Evolutionary conservation across 78 protist species (phyloP).

Genomic region (Planoprotostelium fungivorum): DNA sequence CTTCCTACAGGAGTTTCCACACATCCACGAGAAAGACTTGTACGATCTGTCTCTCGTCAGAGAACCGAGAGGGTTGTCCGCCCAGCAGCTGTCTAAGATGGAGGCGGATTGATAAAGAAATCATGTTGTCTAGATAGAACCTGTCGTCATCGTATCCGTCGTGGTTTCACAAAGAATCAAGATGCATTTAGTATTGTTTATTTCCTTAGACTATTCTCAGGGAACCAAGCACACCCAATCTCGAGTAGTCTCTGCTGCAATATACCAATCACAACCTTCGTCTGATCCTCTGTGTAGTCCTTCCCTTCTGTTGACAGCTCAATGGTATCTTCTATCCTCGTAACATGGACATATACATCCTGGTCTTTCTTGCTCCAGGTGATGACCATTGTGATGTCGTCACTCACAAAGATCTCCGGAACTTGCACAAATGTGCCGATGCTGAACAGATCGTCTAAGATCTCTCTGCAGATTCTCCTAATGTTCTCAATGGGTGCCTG

Average conservation of each 20-base stretch:
- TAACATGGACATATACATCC: background rate
- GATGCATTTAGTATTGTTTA: background rate
- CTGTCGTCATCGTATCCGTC: too few relatives aligned
- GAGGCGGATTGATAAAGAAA: background rate
- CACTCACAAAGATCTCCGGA: background rate
- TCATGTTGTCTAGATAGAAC: too few relatives aligned
- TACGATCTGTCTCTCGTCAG: constrained; percentile 49
- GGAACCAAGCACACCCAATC: background rate
- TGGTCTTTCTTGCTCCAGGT: background rate
- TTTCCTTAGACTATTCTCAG: background rate
- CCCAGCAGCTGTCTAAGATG: background rate
- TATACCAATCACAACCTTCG: background rate
- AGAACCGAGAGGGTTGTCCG: constrained; percentile 35
- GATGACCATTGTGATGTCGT: background rate
- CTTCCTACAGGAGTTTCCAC: background rate
- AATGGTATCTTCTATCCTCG: background rate
- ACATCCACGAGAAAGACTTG: constrained; percentile 11
- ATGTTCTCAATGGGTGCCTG: background rate
- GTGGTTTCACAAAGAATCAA: too few relatives aligned
- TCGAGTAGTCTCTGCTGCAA: background rate
- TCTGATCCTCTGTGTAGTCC: background rate
- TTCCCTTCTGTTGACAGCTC: background rate
- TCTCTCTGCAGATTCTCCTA: background rate
- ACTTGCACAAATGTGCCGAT: background rate
- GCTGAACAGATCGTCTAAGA: background rate